A percentile compares a stretch with the other conserved stretches of the same genome.
phyloP scores from a whole-genome alignment of 352 stramenopile genomes.

The Phytophthora hibernalis region DNA sequence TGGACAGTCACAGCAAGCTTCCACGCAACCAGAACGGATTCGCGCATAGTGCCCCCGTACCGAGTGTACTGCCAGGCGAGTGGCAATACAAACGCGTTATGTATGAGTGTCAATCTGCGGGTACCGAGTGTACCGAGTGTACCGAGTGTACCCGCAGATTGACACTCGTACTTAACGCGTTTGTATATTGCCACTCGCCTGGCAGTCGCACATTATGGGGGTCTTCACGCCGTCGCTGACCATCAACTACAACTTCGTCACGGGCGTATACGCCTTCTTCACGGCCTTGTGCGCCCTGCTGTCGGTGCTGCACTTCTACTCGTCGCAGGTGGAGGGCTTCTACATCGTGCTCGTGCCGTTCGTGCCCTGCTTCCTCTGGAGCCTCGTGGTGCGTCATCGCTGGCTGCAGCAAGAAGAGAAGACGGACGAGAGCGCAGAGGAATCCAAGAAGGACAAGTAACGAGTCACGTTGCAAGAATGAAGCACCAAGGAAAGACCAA shows the following conservation, averaged over 20 bases:
- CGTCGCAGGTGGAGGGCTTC: conserved; percentile 75
- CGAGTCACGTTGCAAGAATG: not conserved
- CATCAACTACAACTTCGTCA: conserved; percentile 93
- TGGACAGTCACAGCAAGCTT: too few relatives aligned
- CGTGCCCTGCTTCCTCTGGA: conserved; percentile 86
- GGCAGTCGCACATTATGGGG: conserved; percentile 24
- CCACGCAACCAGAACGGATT: too few relatives aligned
- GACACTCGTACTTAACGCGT: not conserved
- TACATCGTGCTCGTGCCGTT: conserved; percentile 89
- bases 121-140: too few relatives aligned
- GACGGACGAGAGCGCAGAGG: conserved; percentile 5
- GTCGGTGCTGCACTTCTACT: conserved; percentile 66
- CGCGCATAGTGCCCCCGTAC: too few relatives aligned
- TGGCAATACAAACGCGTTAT: too few relatives aligned
- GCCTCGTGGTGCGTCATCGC: conserved; percentile 73
- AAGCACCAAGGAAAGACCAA: conserved; percentile 1
- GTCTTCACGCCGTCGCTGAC: conserved; percentile 72
- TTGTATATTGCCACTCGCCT: not conserved
- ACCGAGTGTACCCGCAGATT: too few relatives aligned
- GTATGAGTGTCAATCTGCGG: too few relatives aligned
- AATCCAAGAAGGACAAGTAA: conserved; percentile 47
- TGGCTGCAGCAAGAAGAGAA: conserved; percentile 58
- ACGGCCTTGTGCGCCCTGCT: conserved; percentile 66
- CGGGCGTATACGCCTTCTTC: conserved; percentile 79
- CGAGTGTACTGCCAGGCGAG: too few relatives aligned